Evolutionary conservation across 2,329 filamentous ascomycete genomes (phyloP).

Genomic region (Madurella mycetomatis): DNA sequence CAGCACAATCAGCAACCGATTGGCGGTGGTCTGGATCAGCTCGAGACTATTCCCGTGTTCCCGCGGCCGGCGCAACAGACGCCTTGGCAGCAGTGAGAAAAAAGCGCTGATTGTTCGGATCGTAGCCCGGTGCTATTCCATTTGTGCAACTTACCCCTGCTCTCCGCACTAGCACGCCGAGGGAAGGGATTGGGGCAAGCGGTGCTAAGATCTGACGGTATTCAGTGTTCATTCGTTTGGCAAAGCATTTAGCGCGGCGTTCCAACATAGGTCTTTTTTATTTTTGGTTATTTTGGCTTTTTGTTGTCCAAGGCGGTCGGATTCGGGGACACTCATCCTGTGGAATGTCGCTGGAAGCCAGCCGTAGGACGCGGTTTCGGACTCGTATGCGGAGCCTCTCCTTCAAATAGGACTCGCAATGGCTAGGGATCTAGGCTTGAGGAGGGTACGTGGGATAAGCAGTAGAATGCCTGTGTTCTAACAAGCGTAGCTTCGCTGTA

Average conservation of each 20-base stretch:
- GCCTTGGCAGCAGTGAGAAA: conserved; percentile 52
- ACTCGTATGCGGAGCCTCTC: background rate
- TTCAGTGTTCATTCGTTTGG: conserved; percentile 14
- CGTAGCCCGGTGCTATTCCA: background rate
- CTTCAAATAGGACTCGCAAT: background rate
- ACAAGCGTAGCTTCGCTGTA: background rate
- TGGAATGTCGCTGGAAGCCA: no score
- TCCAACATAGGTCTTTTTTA: conserved; percentile 10
- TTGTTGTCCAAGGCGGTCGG: background rate
- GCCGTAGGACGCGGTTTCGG: background rate
- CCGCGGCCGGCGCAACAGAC: conserved; percentile 67
- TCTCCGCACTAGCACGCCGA: background rate
- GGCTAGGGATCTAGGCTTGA: no score
- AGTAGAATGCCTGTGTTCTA: background rate
- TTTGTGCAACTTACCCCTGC: background rate
- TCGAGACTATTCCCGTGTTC: conserved; percentile 80
- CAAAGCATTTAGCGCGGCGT: conserved; percentile 25
- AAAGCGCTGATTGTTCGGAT: background rate
- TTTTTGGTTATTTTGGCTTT: conserved; percentile 12
- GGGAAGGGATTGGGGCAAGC: background rate
- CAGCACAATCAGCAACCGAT: conserved; percentile 74
- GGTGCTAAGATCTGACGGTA: background rate
- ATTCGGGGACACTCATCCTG: background rate
- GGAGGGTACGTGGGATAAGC: no score
- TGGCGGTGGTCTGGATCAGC: conserved; percentile 72